Evolutionary conservation across 768 basidiomycete genomes (phyloP).

Genomic region (Pulveroboletus sp.): DNA sequence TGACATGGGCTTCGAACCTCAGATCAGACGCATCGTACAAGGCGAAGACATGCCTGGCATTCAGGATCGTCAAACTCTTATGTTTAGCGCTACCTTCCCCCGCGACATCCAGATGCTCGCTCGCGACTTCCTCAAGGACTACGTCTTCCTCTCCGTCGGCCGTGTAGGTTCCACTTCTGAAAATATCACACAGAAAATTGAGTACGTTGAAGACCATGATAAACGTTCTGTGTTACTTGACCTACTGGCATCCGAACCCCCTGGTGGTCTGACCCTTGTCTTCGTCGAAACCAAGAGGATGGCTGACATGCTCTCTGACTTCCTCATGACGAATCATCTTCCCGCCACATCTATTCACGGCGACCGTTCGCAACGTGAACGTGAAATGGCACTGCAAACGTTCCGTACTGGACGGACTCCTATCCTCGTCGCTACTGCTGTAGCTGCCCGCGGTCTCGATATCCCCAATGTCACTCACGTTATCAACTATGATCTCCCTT

Average conservation of each 20-base stretch:
- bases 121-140: constrained; percentile 95
- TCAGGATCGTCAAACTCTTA: constrained; percentile 91
- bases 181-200: constrained; percentile 99
- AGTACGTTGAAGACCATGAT: constrained; percentile 96
- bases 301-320: constrained; percentile 98
- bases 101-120: constrained; percentile 97
- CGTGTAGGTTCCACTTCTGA: constrained; percentile 98
- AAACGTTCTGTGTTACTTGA: constrained; percentile 97
- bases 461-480: constrained; percentile 99
- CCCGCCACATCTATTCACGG: constrained; percentile 97
- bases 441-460: constrained; percentile 97
- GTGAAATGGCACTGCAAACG: constrained; percentile 91
- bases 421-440: constrained; percentile 96
- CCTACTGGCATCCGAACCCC: constrained; percentile 73
- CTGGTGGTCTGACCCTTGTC: constrained; percentile 83
- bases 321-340: constrained; percentile 78
- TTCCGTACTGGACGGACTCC: constrained; percentile 96
- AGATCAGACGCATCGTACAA: constrained; percentile 97
- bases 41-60: constrained; percentile 98
- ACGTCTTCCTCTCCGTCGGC: constrained; percentile 97
- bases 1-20: constrained; percentile 99
- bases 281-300: constrained; percentile 99
- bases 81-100: constrained; percentile 99
- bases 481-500: constrained; percentile 96
- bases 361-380: constrained; percentile 96